Base-by-base conservation (phyloP, 495 filamentous ascomycete genomes). In the Tuber brumale region DNA sequence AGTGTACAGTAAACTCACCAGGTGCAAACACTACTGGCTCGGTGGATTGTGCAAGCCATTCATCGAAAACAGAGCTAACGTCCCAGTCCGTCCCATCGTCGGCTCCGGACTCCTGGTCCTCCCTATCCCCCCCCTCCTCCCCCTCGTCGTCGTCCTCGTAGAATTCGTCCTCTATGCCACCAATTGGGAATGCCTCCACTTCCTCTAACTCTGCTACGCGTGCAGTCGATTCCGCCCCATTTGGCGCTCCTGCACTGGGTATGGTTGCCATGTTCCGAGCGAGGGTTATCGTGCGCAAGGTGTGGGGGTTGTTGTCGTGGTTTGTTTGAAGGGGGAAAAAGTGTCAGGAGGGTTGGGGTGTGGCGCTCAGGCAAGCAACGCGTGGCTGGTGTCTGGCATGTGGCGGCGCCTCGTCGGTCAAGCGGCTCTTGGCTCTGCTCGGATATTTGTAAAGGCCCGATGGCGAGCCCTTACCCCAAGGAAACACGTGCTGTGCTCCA, bases 81-180 rank as follows among this genome's bases (percentile, higher is more conserved):
- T 92, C 91, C 90, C 90, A 91, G 18, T 86, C 87, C 70, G 91
- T 90, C 43, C 84, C 87, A 0, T 89, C 87, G 43, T 89, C 89
- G 72, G 89, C 89, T 72, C 90, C 89, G 75, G 88, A 88, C 27
- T 90, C 87, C 72, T 90, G 88, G 31, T 89, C 86, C 71, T 86
- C 85, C 46, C 79, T 57, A 70, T 73, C 78, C 39, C 72, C 74
- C n/a, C 46, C 76, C 31, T 76, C 77, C 19, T 71, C 76, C 19
- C 66, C 27, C 14, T 66, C 57, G 57, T 6, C 77, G 18, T 76
- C 76, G n/a, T 75, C 27, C 57, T 35, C 57, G 57, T 31, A 66
- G 27, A 66, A 35, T 35, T 66, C 57, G 4, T 66, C 57, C 27
- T 35, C 57, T 66, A 66, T 18, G 27, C 57, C 27, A 19, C n/a